These are phyloP conservation scores for Silene uniflora DNA, from an alignment of 148 eudicot genomes.

Conservation along the genomic window DNA sequence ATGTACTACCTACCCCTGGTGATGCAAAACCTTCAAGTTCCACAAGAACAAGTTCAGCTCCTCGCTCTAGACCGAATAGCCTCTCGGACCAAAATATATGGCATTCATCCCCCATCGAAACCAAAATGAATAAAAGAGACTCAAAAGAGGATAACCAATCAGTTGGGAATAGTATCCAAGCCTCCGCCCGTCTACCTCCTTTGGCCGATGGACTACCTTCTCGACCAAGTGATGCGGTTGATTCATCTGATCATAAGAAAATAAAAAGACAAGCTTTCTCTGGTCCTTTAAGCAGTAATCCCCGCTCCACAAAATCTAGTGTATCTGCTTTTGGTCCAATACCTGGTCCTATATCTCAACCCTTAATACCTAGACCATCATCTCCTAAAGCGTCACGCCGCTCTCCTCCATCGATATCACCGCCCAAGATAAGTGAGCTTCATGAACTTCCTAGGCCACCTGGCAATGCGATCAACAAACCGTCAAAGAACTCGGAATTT, in stretches of 20 bases:
- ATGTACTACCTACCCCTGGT: conserved; percentile 83
- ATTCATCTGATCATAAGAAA: conserved; percentile 44
- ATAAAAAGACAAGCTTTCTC: conserved; percentile 73
- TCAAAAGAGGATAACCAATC: conserved; percentile 39
- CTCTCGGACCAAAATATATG: conserved; percentile 39
- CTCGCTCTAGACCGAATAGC: conserved; percentile 38
- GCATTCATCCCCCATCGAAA: conserved; percentile 67
- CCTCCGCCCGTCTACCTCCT: conserved; percentile 48
- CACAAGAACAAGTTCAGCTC: conserved; percentile 43
- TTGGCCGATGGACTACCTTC: conserved; percentile 41
- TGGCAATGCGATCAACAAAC: conserved; percentile 39
- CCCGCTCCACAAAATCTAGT: conserved; percentile 40
- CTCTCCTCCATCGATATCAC: conserved; percentile 55
- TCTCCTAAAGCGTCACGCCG: conserved; percentile 35
- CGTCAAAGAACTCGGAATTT: conserved; percentile 45
- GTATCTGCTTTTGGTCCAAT: conserved; percentile 57
- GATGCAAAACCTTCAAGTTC: conserved; percentile 55
- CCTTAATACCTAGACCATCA: conserved; percentile 24
- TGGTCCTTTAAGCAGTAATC: conserved; percentile 77
- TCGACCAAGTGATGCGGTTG: conserved; percentile 41
- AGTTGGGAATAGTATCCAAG: conserved; percentile 31
- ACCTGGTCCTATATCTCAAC: conserved; percentile 47
- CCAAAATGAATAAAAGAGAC: conserved; percentile 49
- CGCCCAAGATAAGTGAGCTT: conserved; percentile 90
- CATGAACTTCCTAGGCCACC: conserved; percentile 99